A percentile compares a stretch with the other conserved stretches of the same genome.
These are phyloP conservation scores for Spizellomyces punctatus DNA, from an alignment of 192 early-diverging fungal genomes.

Conservation along the genomic window DNA sequence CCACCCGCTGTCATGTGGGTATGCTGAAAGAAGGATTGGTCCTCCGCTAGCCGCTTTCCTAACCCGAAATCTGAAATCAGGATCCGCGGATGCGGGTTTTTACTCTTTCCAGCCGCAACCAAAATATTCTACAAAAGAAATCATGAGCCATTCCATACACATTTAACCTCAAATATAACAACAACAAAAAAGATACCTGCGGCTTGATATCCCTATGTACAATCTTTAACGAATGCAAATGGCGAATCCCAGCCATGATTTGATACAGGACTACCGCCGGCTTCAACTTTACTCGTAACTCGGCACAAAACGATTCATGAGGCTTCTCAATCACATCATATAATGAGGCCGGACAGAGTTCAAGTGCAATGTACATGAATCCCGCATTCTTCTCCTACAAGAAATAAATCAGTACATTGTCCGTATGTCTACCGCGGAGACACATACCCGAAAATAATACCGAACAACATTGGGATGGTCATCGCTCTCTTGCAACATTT, in stretches of 20 bases:
- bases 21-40: constrained; percentile 93
- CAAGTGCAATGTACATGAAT: constrained; percentile 97
- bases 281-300: constrained; percentile 47
- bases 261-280: constrained; percentile 77
- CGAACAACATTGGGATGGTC: constrained; percentile 95
- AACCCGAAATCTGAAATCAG: constrained; percentile 98
- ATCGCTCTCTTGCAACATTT: constrained; percentile 89
- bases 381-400: constrained; percentile 67
- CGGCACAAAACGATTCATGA: constrained; percentile 25
- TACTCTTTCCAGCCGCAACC: constrained; percentile 53
- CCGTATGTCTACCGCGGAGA: not conserved
- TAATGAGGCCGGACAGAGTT: constrained; percentile 88
- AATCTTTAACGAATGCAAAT: constrained; percentile 91
- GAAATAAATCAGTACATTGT: not conserved
- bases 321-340: constrained; percentile 81
- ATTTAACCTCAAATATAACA: not conserved
- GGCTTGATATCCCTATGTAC: constrained; percentile 99
- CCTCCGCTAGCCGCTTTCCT: constrained; percentile 90
- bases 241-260: constrained; percentile 82
- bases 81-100: constrained; percentile 61
- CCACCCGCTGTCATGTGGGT: constrained; percentile 76
- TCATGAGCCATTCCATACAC: too few species aligned
- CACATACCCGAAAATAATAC: constrained; percentile 80
- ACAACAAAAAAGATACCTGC: constrained; percentile 37
- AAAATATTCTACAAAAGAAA: constrained; percentile 80